phyloP scores from a whole-genome alignment of 495 filamentous ascomycete genomes.

The Pyronema domesticum region DNA sequence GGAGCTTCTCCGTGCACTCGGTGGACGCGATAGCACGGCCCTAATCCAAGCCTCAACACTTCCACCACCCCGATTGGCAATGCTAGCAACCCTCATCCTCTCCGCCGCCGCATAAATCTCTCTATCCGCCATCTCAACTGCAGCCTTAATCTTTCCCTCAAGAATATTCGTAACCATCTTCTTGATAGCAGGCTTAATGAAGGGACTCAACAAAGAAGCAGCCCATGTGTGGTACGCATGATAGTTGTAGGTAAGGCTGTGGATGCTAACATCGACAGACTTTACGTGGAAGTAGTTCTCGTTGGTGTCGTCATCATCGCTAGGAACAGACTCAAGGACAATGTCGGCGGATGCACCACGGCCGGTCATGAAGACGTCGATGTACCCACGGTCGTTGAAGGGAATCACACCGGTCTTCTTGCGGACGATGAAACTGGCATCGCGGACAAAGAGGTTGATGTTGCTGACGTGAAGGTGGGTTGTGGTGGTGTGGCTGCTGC shows the following conservation, averaged over 20 bases:
- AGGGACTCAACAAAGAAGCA: constrained; percentile 10
- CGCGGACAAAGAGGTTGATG: constrained; percentile 19
- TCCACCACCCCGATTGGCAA: constrained; percentile 16
- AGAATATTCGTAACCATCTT: constrained; percentile 12
- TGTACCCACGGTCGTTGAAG: constrained; percentile 17
- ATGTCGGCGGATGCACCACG: constrained; percentile 19
- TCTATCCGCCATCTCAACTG: constrained; percentile 14
- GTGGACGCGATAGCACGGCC: constrained; percentile 16
- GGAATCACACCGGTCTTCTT: constrained; percentile 21
- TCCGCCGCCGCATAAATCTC: constrained; percentile 16
- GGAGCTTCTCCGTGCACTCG: constrained; percentile 1
- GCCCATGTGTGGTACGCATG: constrained; percentile 23
- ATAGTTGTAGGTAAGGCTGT: constrained; percentile 21
- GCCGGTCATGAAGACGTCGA: constrained; percentile 20
- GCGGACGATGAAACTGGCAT: constrained; percentile 18
- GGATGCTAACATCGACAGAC: constrained; percentile 16
- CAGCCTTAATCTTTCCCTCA: constrained; percentile 16
- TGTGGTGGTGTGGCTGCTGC: constrained; percentile 10
- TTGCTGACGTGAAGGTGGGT: constrained; percentile 16
- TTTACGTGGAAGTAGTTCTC: constrained; percentile 19
- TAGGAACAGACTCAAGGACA: constrained; percentile 11
- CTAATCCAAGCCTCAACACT: constrained; percentile 21
- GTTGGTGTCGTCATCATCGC: constrained; percentile 3
- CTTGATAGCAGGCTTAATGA: constrained; percentile 15
- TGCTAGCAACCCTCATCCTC: constrained; percentile 20